Evolutionary conservation across 345 rosid species (phyloP).

Genomic region (Hypericum androsaemum): DNA sequence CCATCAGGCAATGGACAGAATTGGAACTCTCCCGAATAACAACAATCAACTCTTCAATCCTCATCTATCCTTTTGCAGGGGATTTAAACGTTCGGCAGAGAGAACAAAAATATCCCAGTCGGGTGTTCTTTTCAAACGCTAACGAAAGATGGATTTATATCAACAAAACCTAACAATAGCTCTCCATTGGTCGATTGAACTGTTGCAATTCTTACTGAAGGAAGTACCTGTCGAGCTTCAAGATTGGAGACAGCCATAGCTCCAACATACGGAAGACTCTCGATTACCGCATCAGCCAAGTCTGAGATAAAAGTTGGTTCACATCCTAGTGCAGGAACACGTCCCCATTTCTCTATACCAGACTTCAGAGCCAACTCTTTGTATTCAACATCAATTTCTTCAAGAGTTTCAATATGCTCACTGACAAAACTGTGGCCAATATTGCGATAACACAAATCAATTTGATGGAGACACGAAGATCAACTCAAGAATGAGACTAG

Average conservation of each 20-base stretch:
- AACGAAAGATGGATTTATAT: too few relatives aligned
- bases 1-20: too few relatives aligned
- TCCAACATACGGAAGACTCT: conserved; percentile 96
- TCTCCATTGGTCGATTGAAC: neutral
- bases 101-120: too few relatives aligned
- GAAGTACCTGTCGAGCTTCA: conserved; percentile 89
- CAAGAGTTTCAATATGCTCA: conserved; percentile 95
- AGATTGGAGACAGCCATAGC: conserved; percentile 97
- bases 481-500: neutral
- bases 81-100: too few relatives aligned
- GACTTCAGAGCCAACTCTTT: conserved; percentile 86
- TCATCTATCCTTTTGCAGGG: too few relatives aligned
- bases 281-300: conserved; percentile 95
- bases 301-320: conserved; percentile 91
- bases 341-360: conserved; percentile 92
- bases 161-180: neutral
- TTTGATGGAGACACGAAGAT: neutral
- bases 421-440: conserved; percentile 66
- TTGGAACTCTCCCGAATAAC: too few relatives aligned
- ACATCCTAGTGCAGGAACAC: conserved; percentile 92
- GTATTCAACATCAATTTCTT: conserved; percentile 97
- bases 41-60: too few relatives aligned
- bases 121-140: too few relatives aligned
- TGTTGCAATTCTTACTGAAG: neutral
- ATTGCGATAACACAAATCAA: conserved; percentile 7